Base-by-base conservation (phyloP, 2,329 filamentous ascomycete species). In the Colletotrichum falcatum region DNA sequence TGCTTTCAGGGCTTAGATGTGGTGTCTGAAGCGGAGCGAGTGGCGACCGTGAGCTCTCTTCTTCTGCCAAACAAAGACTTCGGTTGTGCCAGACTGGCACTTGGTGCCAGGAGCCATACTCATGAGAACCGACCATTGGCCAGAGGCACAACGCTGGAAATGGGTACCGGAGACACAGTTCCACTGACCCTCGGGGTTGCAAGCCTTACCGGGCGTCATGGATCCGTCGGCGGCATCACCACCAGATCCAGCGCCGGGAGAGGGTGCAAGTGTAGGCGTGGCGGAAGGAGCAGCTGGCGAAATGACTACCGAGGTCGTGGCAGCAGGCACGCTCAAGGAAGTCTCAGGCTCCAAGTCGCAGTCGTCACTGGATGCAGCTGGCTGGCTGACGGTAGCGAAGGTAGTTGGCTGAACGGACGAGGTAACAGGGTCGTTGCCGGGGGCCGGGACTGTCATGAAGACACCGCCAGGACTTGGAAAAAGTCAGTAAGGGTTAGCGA, bases 81-180 rank as follows among this genome's bases (percentile, higher is more conserved):
- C 73, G 26, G 66, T 70, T 44, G 75, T 70, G 61, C 77, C 79
- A 28, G 76, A 73, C 66, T 77, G 73, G 78, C 89, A 91, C 35
- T 79, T 79, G 18, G 86, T 90, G 46, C 89, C 89, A 1, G 81
- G 73, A 1, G 88, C 84, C 83, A 90, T 83, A 44, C 79, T 74
- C 69, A 86, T 81, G 48, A 82, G 72, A 7, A 74, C 75, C 23
- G 85, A 84, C 89, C 89, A 91, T 64, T 78, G 74, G 7, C 89
- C 89, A 18, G 83, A 86, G n/a, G 87, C 88, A 74, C 89, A 91
- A 66, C 88, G 88, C 79, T 91, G 89, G 83, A 89, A 91, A 60
- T 84, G 81, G 30, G 78, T 79, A 60, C 88, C 88, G 23, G 79
- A 82, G 33, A 89, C 79, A 76, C 89, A 91, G 79, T 88, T 87